Conservation (phyloP, 371 early-diverging fungal genomes). For the Mortierella sp. region DNA sequence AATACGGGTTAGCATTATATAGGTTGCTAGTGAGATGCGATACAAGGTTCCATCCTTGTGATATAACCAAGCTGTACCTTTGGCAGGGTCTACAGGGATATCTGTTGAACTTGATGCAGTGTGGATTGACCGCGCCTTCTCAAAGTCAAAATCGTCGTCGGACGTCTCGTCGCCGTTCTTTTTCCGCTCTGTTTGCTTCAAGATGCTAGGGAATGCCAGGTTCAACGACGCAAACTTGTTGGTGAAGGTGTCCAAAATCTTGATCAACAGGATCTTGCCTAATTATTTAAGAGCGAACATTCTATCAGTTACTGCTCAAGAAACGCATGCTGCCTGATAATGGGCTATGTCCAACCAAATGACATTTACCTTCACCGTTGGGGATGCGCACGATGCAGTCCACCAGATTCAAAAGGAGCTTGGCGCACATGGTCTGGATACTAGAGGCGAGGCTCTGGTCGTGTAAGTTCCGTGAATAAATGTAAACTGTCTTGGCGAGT, state of each 20-base stretch:
- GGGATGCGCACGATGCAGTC: constrained; percentile 87
- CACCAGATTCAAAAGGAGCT: constrained; percentile 90
- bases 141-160: constrained; percentile 84
- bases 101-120: constrained; percentile 76
- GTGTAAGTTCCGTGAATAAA: constrained; percentile 92
- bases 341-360: not conserved
- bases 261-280: constrained; percentile 86
- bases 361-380: constrained; percentile 61
- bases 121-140: constrained; percentile 82
- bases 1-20: not conserved
- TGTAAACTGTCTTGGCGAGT: constrained; percentile 85
- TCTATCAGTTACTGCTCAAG: not conserved
- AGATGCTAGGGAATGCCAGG: constrained; percentile 66
- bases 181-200: constrained; percentile 61
- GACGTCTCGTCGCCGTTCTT: constrained; percentile 41
- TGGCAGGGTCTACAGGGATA: constrained; percentile 77
- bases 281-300: constrained; percentile 12
- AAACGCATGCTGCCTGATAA: not conserved
- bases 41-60: not conserved
- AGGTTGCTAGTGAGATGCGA: no score
- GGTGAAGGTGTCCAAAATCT: constrained; percentile 88
- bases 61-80: constrained; percentile 65
- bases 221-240: constrained; percentile 84
- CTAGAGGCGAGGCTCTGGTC: constrained; percentile 89
- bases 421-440: constrained; percentile 97